Evolutionary conservation across 83 land plant species (phyloP).

Genomic region (Diphasiastrum complanatum): DNA sequence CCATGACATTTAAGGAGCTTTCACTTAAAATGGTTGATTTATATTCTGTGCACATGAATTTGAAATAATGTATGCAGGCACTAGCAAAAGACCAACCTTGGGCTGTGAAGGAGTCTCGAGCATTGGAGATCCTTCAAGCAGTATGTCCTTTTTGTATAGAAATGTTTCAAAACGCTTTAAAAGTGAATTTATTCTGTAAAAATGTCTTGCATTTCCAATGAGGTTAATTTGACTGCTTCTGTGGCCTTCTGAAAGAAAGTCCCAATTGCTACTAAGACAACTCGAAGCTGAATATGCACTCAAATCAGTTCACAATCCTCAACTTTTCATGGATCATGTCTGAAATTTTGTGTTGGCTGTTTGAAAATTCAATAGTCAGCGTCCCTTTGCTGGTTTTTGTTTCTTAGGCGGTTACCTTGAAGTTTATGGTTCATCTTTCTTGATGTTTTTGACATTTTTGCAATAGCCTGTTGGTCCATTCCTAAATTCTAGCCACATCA

Average conservation of each 20-base stretch:
- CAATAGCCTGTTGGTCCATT: not conserved
- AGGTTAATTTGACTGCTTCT: no score
- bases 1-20: not conserved
- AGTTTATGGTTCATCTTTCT: not conserved
- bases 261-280: no score
- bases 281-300: no score
- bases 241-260: no score
- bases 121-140: conserved; percentile 89
- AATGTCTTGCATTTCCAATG: not conserved
- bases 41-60: conserved; percentile 21
- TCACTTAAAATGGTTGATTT: not conserved
- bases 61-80: conserved; percentile 34
- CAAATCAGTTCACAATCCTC: no score
- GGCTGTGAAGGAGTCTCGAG: conserved; percentile 80
- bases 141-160: conserved; percentile 28
- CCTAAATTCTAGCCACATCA: no score
- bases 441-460: not conserved
- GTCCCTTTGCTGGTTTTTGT: no score
- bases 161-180: not conserved
- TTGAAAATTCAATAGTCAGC: no score
- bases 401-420: no score
- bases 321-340: no score
- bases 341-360: no score
- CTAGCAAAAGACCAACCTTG: conserved; percentile 92
- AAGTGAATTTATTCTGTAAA: not conserved